Percentiles rank a stretch among this genome's conserved stretches.
Conservation (phyloP, 371 early-diverging fungal genomes). For the Conidiobolus incongruus region DNA sequence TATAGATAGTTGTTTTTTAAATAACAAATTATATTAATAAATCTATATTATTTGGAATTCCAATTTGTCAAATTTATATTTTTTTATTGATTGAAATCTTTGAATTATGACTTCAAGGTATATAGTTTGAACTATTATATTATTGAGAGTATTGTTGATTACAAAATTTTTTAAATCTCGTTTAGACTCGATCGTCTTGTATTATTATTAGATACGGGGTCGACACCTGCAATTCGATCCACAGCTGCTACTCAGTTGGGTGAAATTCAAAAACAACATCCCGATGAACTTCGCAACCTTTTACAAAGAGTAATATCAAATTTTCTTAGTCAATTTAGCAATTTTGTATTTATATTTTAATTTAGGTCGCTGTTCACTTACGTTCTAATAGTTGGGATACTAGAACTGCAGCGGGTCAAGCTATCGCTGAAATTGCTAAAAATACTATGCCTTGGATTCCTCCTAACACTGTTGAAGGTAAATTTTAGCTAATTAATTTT, state of each 20-base stretch:
- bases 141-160: neutral
- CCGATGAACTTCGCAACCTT: conserved; percentile 71
- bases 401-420: conserved; percentile 81
- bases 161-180: neutral
- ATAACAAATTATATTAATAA: no score
- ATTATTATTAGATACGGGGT: conserved; percentile 78
- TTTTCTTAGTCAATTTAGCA: neutral
- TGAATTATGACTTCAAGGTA: no score
- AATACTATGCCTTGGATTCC: conserved; percentile 75
- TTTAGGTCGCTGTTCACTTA: conserved; percentile 58
- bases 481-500: no score
- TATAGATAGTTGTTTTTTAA: no score
- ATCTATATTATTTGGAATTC: no score
- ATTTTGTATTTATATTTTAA: no score
- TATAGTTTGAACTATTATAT: neutral
- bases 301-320: conserved; percentile 38
- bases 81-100: no score
- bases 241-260: conserved; percentile 91
- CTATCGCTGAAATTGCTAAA: conserved; percentile 71
- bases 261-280: conserved; percentile 82
- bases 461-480: conserved; percentile 4
- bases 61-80: no score
- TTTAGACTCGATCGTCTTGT: conserved; percentile 75
- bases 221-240: conserved; percentile 59
- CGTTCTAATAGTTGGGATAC: conserved; percentile 86